Conservation (phyloP, 2,329 filamentous ascomycete genomes). For the Aureobasidium subglaciale region DNA sequence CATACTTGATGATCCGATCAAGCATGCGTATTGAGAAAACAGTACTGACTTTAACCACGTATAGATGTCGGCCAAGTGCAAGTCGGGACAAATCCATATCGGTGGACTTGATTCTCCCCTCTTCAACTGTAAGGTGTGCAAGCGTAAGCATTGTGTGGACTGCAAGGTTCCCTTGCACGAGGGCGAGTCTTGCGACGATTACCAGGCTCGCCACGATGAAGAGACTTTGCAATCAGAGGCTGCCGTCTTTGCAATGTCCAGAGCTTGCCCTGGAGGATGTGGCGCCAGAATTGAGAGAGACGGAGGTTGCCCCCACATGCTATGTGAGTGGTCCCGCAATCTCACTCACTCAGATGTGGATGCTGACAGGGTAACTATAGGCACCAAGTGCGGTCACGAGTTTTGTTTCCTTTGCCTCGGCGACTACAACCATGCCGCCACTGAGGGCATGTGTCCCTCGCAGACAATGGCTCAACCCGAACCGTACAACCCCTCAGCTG, state of each 20-base stretch:
- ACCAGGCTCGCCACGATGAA: not conserved
- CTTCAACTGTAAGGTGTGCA: slow-evolving; percentile 25
- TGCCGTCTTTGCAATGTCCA: slow-evolving; percentile 20
- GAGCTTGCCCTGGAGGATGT: slow-evolving; percentile 26
- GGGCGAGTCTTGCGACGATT: slow-evolving; percentile 24
- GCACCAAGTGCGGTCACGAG: not conserved
- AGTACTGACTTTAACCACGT: no score
- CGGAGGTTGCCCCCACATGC: slow-evolving; percentile 27
- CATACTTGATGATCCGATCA: no score
- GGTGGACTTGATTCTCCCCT: slow-evolving; percentile 21
- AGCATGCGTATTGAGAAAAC: no score
- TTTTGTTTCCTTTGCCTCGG: not conserved
- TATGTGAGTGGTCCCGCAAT: slow-evolving; percentile 19
- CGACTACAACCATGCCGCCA: not conserved
- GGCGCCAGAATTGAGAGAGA: slow-evolving; percentile 26
- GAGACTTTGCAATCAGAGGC: slow-evolving; percentile 15
- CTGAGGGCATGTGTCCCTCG: no score
- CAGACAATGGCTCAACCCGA: not conserved
- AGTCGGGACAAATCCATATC: slow-evolving; percentile 21
- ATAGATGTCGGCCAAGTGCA: slow-evolving; percentile 15
- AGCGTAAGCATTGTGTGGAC: slow-evolving; percentile 24
- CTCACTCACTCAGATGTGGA: not conserved
- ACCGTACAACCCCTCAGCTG: not conserved
- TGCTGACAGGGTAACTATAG: not conserved
- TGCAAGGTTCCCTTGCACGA: slow-evolving; percentile 28